Percentiles rank a stretch among this genome's conserved stretches.
These are phyloP conservation scores for Lasiodiplodia sp. DNA, from an alignment of 2,329 filamentous ascomycete species.

Conservation along the genomic window DNA sequence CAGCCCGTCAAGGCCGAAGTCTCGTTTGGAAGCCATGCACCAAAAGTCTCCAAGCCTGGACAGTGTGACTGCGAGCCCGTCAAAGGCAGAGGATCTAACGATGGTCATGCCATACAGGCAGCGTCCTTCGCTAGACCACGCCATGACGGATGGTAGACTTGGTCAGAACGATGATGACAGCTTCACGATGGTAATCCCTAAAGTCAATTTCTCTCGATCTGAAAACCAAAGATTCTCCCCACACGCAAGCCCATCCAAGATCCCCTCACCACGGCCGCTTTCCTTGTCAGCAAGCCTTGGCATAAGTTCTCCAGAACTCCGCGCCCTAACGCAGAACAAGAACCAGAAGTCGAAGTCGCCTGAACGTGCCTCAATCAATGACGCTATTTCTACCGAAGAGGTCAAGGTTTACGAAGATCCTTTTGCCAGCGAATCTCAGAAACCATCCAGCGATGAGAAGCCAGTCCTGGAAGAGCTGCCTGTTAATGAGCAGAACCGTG, in stretches of 20 bases:
- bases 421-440: slow-evolving; percentile 49
- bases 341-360: slow-evolving; percentile 34
- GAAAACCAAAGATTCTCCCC: slow-evolving; percentile 28
- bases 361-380: slow-evolving; percentile 14
- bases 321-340: slow-evolving; percentile 39
- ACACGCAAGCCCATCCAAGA: slow-evolving; percentile 38
- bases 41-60: slow-evolving; percentile 41
- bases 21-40: slow-evolving; percentile 41
- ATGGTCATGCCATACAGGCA: slow-evolving; percentile 51
- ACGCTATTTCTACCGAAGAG: slow-evolving; percentile 40
- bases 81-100: slow-evolving; percentile 56
- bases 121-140: slow-evolving; percentile 49
- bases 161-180: slow-evolving; percentile 53
- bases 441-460: slow-evolving; percentile 39
- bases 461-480: slow-evolving; percentile 60
- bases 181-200: slow-evolving; percentile 61
- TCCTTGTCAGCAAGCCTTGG: slow-evolving; percentile 19
- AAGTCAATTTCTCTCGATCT: slow-evolving; percentile 35
- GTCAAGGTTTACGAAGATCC: slow-evolving; percentile 64
- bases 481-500: slow-evolving; percentile 55
- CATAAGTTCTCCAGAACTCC: slow-evolving; percentile 10
- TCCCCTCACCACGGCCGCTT: slow-evolving; percentile 19
- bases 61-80: slow-evolving; percentile 44
- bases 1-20: slow-evolving; percentile 48
- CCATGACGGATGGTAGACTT: slow-evolving; percentile 48